Base-by-base conservation (phyloP, 2,329 filamentous ascomycete genomes). In the Epichloe uncinata region DNA sequence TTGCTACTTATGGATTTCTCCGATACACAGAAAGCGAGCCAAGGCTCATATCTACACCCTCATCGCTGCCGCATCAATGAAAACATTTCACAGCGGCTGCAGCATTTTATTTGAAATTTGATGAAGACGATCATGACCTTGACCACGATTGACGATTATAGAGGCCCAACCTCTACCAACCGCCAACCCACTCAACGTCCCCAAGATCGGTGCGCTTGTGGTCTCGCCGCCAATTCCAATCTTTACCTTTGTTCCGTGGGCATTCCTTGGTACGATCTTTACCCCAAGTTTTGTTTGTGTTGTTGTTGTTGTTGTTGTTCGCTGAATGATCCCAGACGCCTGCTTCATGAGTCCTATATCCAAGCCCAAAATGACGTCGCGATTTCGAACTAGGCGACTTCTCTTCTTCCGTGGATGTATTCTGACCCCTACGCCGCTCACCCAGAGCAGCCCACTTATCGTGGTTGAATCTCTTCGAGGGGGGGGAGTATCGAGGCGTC, bases 371-470 rank as follows among this genome's bases (percentile, higher is more conserved):
- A 49, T 68, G 68, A 58, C 74, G 78, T 66, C 74, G 72, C 50
- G 69, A 60, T 58, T 71, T 74, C 45, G 64, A 61, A 49, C 74
- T 72, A 43, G 73, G 72, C 55, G 73, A 71, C 63, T 73, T 77
- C 37, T 72, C 69, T 30, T 70, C 58, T 57, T 77, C 69, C 53
- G 74, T 70, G 44, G 70, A 66, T 44, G 77, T 75, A 33, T 66
- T 71, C 61, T 76, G 79, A 52, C 80, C 86, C 53, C 89, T 82
- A 50, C 91, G 80, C 60, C 85, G 84, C 63, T 95, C 85, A 54
- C 91, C 91, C 45, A 97, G 74, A 12, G 82, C 86, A 22, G 85
- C 81, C 91, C 91, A 97, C 65, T 95, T 95, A 68, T 96, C 91
- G 48, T 86, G 54, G 41, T 62, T 62, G 55, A 59, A 70, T 50